Evolutionary conservation across 176 grass and related monocot genomes (phyloP).

Genomic region (Avena eriantha): DNA sequence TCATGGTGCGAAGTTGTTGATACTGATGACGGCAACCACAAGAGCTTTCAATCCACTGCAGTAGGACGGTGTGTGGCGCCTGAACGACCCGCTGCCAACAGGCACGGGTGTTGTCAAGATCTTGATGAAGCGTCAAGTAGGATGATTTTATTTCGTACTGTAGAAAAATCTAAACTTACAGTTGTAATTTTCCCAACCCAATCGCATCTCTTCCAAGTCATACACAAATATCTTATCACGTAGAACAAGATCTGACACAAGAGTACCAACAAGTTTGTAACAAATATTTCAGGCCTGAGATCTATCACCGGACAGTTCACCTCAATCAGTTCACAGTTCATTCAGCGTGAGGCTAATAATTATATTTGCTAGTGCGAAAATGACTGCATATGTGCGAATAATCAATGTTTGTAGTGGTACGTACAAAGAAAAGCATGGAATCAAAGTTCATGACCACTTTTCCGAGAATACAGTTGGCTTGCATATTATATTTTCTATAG

Average conservation of each 20-base stretch:
- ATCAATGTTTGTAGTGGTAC: neutral
- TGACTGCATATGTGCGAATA: neutral
- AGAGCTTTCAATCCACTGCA: neutral
- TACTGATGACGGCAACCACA: neutral
- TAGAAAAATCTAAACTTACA: slow-evolving; percentile 58
- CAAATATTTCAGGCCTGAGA: neutral
- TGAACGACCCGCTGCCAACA: neutral
- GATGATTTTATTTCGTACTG: neutral
- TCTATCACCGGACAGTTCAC: neutral
- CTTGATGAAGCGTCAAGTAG: neutral
- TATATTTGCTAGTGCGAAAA: neutral
- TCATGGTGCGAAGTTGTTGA: neutral
- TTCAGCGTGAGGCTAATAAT: neutral
- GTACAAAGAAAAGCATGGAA: neutral
- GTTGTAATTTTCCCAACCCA: slow-evolving; percentile 83
- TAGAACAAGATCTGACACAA: slow-evolving; percentile 73
- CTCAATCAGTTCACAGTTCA: neutral
- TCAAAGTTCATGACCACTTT: neutral
- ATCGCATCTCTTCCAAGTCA: slow-evolving; percentile 68
- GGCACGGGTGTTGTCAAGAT: neutral
- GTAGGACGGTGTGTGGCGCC: neutral
- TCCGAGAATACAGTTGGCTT: neutral
- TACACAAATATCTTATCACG: slow-evolving; percentile 96
- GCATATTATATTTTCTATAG: neutral
- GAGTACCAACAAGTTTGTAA: slow-evolving; percentile 27